Conservation (phyloP, 2,329 filamentous ascomycete genomes). For the Colletotrichum navitas region DNA sequence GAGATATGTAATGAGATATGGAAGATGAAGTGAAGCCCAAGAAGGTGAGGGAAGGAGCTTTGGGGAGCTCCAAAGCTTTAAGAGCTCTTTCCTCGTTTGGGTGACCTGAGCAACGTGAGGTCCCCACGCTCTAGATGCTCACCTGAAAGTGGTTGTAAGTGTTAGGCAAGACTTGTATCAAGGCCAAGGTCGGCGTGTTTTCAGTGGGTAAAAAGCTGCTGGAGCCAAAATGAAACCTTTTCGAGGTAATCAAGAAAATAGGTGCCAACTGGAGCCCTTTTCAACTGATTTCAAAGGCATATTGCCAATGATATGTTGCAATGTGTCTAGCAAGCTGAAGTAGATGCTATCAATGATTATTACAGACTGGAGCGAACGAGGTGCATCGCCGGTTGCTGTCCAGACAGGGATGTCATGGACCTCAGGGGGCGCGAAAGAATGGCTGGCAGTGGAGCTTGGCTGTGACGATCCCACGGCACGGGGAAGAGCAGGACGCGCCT, state of each 20-base stretch:
- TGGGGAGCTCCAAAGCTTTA: slow-evolving; percentile 32
- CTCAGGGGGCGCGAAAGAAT: slow-evolving; percentile 43
- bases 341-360: slow-evolving; percentile 50
- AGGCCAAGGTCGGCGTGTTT: neutral
- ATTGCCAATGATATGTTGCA: neutral
- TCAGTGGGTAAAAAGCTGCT: neutral
- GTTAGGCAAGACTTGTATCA: slow-evolving; percentile 32
- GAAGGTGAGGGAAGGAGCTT: slow-evolving; percentile 27
- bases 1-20: slow-evolving; percentile 9
- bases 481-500: slow-evolving; percentile 16
- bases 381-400: slow-evolving; percentile 39
- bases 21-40: slow-evolving; percentile 10
- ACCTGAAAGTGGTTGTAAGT: slow-evolving; percentile 32
- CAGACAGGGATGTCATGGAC: slow-evolving; percentile 34
- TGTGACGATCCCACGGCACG: slow-evolving; percentile 20
- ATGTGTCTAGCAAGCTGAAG: neutral
- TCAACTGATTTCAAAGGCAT: neutral
- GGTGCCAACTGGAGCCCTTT: neutral
- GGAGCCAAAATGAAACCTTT: neutral
- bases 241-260: rapidly evolving
- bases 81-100: slow-evolving; percentile 40
- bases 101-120: slow-evolving; percentile 39
- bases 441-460: slow-evolving; percentile 46
- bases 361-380: slow-evolving; percentile 47
- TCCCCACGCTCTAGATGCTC: slow-evolving; percentile 36